Base-by-base conservation (phyloP, 2,329 filamentous ascomycete genomes). In the Camillea tinctor region DNA sequence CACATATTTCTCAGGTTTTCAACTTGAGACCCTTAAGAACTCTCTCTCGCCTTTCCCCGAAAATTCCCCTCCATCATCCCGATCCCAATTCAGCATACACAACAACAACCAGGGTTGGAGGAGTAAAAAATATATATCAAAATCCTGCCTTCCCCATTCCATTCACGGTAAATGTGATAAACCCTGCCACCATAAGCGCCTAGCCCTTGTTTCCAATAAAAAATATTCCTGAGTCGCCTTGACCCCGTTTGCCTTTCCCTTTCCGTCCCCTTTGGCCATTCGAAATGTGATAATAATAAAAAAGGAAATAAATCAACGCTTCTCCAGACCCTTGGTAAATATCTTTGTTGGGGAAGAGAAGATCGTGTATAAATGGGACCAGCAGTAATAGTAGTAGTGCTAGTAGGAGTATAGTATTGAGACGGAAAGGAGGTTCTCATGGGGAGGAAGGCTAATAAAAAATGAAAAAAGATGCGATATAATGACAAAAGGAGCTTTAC, bases 291-390 rank as follows among this genome's bases (percentile, higher is more conserved):
- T 20, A 22, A 17, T 9, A 50, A 56, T 19, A 36, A 55, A 23
- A 50, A 23, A 55, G 23, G 52, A 56, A 44, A 57, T 49, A 52
- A 56, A 58, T 49, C 53, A 19, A 56, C 51, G 50, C 21, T 23
- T 51, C 11, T 15, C 56, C 40, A 26, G 4, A 36, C 21, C 56
- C 51, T 24, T 52, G 60, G 26, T 30, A 30, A 30, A 44, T n/a
- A 13, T 44, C n/a, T 44, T n/a, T n/a, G 36, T 17, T 17, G 36
- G 36, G 36, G 13, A 44, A n/a, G 26, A 11, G 26, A 11, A 30
- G 26, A 11, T 30, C 26, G 26, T 30, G 26, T 7, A 11, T 44
- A 44, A n/a, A 15, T 44, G 36, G 36, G 15, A 40, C 6, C 15
- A 13, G 36, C 15, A 40, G 36, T 44, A 17, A 11, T 44, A 44